Base-by-base conservation (phyloP, 148 eudicot species). In the Polygonum maritimum region DNA sequence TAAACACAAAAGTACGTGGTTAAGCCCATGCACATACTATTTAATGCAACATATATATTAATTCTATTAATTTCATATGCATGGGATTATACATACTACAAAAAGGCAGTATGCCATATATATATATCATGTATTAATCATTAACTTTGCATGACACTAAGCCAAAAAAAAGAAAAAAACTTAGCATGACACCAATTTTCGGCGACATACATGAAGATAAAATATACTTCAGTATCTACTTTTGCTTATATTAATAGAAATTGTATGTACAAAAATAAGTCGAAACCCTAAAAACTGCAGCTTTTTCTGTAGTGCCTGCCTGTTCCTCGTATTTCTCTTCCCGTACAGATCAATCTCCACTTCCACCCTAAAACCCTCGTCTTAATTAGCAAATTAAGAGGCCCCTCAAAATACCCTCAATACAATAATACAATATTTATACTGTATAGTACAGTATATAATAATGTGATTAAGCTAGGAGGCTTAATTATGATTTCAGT, bases 251-350 rank as follows among this genome's bases (percentile, higher is more conserved):
- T 0, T 58, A 62, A 26, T 62, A 5, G 31, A 2, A 26, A 9
- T 31, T 62, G 16, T 19, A 44, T 67, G 45, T 36, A 65, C 71
- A 67, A 35, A 36, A 67, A n/a, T n/a, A 22, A 35, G 5, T 22
- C 19, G 71, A 67, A 67, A 67, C 71, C 71, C 71, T 67, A 67
- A 67, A 67, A 67, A 8, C 44, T 15, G 71, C 71, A 67, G 71
- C 45, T 1, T 67, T 67, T 67, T 67, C 71, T 67, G 71, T 67
- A 67, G 71, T 67, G 71, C 71, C 71, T 67, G 71, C 71, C 18
- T 67, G 44, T 67, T 67, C 71, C 71, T 67, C 71, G 71, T 67
- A 67, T 67, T 0, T 67, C 44, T 38, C 45, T 67, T 57, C 12
- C 12, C 21, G 31, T 57, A 21, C 31, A 19, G 12, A 57, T 21